Percentiles rank a stretch among this genome's conserved stretches.
Evolutionary conservation across 2,329 filamentous ascomycete genomes (phyloP).

Genomic region (Hymenoscyphus infarciens): DNA sequence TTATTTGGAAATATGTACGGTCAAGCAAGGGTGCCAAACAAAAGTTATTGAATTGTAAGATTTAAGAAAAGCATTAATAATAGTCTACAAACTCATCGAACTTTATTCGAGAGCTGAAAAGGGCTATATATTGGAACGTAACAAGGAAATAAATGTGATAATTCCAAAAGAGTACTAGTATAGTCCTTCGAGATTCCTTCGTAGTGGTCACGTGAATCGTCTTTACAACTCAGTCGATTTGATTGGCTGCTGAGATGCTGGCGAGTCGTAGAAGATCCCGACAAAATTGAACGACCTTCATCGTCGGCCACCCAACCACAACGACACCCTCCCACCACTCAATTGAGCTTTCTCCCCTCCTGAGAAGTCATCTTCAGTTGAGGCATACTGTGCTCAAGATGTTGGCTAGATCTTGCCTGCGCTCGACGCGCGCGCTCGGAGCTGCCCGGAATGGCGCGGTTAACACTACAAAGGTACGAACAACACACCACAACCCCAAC

Average conservation of each 20-base stretch:
- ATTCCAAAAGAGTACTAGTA: neutral
- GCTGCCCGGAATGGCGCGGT: constrained; percentile 70
- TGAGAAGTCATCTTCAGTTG: constrained; percentile 33
- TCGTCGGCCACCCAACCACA: constrained; percentile 20
- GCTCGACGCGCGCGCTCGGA: constrained; percentile 82
- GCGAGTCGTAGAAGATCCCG: constrained; percentile 12
- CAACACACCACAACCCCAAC: constrained; percentile 12
- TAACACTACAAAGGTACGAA: constrained; percentile 71
- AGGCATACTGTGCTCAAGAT: constrained; percentile 54
- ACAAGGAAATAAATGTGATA: no score
- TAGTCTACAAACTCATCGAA: neutral
- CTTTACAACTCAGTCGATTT: no score
- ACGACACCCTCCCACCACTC: constrained; percentile 28
- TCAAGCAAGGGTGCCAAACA: neutral
- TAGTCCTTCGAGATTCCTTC: neutral
- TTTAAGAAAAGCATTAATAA: constrained; percentile 2
- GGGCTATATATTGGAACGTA: neutral
- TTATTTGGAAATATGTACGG: neutral
- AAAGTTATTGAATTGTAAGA: constrained; percentile 10
- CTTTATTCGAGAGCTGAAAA: neutral
- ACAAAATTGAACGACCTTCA: constrained; percentile 14
- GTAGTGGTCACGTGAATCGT: neutral
- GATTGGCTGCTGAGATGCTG: neutral
- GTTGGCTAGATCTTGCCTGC: constrained; percentile 90
- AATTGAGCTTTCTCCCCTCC: constrained; percentile 31